Evolutionary conservation across 108 stramenopile genomes (phyloP), one percentile per base, ranked within the genome.

Genomic region (Nannochloropsis salina): DNA sequence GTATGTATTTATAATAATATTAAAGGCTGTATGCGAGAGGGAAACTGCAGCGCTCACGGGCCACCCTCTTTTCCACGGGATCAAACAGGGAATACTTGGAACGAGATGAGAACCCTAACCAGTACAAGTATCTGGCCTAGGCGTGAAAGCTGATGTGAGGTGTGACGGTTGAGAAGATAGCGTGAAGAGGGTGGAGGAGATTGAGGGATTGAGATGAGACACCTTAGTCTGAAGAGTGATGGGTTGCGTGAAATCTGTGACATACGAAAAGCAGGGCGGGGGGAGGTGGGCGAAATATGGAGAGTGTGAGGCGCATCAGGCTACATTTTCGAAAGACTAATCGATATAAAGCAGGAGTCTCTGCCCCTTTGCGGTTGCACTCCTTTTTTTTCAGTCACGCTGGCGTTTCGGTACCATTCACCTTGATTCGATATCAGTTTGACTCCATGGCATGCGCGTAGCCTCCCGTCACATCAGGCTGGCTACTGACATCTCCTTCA

Each of bases 61-160:
- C 15, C 15, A 12, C 15, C 1, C 1, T 51, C 47, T 1, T 12
- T 51, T 51, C 47, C 47, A 12, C 47, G 12, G 12, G 47, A 51
- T 12, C 15, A 51, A 74, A 74, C 8, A 74, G 61, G 61, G 61
- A 74, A n/a, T 74, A 74, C 61, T n/a, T 74, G 61, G 61, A 74
- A n/a, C 61, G 61, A 74, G 61, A 74, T 2, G 61, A 74, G 61
- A 74, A 74, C 61, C 61, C 61, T 2, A 74, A 74, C n/a, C 61
- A 74, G 61, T 74, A 74, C 61, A 74, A 74, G 61, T 74, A 74
- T n/a, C n/a, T 74, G 61, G 61, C 61, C 20, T 74, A 74, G 61
- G 61, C 61, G 61, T 6, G 6, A 74, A 74, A 2, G 61, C 4
- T 31, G 31, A 31, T 31, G 31, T 31, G 31, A 31, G 31, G 31